Conservation (phyloP, 1,284 basidiomycete genomes). For the Cutaneotrichosporon sp. region DNA sequence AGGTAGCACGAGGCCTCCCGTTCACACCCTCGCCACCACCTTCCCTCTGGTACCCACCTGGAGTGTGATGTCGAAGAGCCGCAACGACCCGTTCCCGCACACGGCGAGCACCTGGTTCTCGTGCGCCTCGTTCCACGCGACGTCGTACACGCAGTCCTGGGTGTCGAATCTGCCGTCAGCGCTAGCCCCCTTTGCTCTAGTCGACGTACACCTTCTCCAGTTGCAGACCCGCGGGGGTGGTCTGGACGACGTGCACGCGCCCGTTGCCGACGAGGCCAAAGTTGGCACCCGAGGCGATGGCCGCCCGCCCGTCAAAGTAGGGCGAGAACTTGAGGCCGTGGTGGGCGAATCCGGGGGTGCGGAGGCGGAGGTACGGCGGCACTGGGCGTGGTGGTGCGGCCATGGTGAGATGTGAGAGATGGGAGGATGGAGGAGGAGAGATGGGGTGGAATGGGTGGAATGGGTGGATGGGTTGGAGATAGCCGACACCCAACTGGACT, state of each 20-base stretch:
- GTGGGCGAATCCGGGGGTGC: constrained; percentile 81
- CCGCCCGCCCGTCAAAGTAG: constrained; percentile 78
- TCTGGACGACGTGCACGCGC: constrained; percentile 69
- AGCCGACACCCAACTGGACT: neutral
- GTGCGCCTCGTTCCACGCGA: constrained; percentile 90
- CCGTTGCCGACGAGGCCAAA: constrained; percentile 96
- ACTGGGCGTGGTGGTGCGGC: constrained; percentile 1
- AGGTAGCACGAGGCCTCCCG: too few species aligned
- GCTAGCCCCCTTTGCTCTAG: too few species aligned
- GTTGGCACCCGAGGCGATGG: constrained; percentile 87
- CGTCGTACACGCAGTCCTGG: constrained; percentile 88
- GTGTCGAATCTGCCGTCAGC: constrained; percentile 73
- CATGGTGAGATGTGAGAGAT: constrained; percentile 1
- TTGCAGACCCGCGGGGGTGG: constrained; percentile 58
- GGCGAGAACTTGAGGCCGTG: constrained; percentile 89
- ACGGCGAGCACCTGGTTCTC: constrained; percentile 87
- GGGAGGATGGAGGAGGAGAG: neutral
- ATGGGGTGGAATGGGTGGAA: too few species aligned
- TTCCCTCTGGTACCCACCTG: constrained; percentile 67
- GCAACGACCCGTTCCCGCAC: constrained; percentile 88
- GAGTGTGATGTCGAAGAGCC: constrained; percentile 86
- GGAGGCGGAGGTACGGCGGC: constrained; percentile 23
- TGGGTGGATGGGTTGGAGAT: too few species aligned
- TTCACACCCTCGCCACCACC: too few species aligned
- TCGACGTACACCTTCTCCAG: constrained; percentile 68